Evolutionary conservation across 768 basidiomycete genomes (phyloP), one percentile per base, ranked within the genome.

Genomic region (Termitomyces sp.): DNA sequence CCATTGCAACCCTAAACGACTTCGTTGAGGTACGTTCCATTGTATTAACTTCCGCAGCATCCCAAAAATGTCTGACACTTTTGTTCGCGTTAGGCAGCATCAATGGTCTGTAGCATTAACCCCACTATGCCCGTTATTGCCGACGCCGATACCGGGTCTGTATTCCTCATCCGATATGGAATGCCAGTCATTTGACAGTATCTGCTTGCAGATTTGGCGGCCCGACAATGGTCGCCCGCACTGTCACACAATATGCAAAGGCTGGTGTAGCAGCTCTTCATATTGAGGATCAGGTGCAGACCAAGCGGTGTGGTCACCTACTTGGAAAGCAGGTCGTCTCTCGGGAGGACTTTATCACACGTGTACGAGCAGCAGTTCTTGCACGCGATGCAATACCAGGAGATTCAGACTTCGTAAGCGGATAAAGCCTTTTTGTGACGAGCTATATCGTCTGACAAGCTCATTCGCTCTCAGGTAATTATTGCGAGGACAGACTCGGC

Each of bases 271-370:
- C 90, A 18, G 90, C 78, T 4, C 78, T 90, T 67, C 90, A 92
- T 70, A 91, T 92, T 42, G 90, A 92, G 72, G 90, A 91, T 67
- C 90, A 92, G 73, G 88, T 91, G 1, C 90, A 91, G 70, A 91
- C 88, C 1, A 91, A 91, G 72, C 84, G 90, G 58, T 92, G 90
- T 62, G 90, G 91, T 1, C 91, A 92, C 69, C 75, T 92, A 48
- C 79, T 90, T 69, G 90, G 91, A 52, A 92, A 92, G 73, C 89
- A 91, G 70, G 89, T 92, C 46, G 89, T 92, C 39, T 89, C 88
- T 7, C 82, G 88, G 1, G 89, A 91, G 68, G 90, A 89, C 68
- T 89, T 89, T 63, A 55, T 90, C 33, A 87, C 84, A 11, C 86
- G 90, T 44, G 86, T 92, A 65, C 86, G 89, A 45, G 89, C 90